Percentiles rank a stretch among this genome's conserved stretches.
Conservation (phyloP, 371 early-diverging fungal genomes). For the Apophysomyces elegans region DNA sequence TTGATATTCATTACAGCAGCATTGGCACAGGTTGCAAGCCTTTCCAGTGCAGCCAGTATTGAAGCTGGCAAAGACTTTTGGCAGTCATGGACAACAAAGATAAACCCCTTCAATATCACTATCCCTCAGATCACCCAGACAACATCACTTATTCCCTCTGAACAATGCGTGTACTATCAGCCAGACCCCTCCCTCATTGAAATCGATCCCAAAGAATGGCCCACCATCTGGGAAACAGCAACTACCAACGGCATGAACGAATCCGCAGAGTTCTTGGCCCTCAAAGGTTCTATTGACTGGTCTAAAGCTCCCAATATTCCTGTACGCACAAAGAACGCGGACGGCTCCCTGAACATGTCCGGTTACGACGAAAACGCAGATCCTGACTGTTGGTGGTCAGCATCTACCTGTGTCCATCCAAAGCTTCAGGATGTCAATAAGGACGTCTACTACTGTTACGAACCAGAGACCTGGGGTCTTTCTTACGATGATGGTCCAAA, state of each 20-base stretch:
- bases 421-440: constrained; percentile 37
- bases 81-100: constrained; percentile 23
- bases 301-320: constrained; percentile 28
- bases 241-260: constrained; percentile 43
- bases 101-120: constrained; percentile 37
- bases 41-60: not conserved
- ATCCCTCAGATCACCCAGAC: constrained; percentile 43
- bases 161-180: constrained; percentile 37
- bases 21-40: constrained; percentile 5
- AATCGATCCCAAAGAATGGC: constrained; percentile 32
- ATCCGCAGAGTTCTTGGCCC: constrained; percentile 28
- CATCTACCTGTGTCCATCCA: constrained; percentile 48
- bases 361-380: constrained; percentile 30
- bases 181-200: constrained; percentile 16
- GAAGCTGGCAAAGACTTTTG: constrained; percentile 19
- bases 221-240: constrained; percentile 35
- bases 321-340: constrained; percentile 19
- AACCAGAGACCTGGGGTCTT: constrained; percentile 64
- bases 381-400: constrained; percentile 61
- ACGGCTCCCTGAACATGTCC: constrained; percentile 26
- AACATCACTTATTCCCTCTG: constrained; percentile 28
- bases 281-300: constrained; percentile 39
- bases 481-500: constrained; percentile 73
- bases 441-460: constrained; percentile 55
- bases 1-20: constrained; percentile 2